A percentile compares a stretch with the other conserved stretches of the same genome.
Evolutionary conservation across 2,329 filamentous ascomycete species (phyloP).

Genomic region (Bertia moriformis): DNA sequence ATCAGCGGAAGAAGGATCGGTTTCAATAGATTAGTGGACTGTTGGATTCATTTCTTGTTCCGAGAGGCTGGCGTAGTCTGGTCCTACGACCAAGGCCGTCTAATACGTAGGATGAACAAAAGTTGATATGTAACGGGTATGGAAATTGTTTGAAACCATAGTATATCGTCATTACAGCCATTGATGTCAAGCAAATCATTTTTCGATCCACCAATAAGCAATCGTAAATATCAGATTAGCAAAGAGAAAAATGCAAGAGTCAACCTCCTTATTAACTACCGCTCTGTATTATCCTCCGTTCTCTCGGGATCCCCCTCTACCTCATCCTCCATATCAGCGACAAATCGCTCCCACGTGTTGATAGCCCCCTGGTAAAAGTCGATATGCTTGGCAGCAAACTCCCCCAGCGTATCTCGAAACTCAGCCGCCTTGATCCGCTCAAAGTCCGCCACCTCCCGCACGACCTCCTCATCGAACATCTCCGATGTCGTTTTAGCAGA

Average conservation of each 20-base stretch:
- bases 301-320: neutral
- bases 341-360: constrained; percentile 75
- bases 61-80: too few species aligned
- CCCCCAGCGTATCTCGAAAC: constrained; percentile 75
- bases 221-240: too few species aligned
- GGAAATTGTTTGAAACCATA: too few species aligned
- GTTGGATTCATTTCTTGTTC: neutral
- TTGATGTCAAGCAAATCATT: too few species aligned
- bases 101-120: too few species aligned
- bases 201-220: too few species aligned
- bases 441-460: constrained; percentile 84
- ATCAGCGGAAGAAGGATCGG: neutral
- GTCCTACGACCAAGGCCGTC: too few species aligned
- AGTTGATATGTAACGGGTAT: too few species aligned
- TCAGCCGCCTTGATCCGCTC: constrained; percentile 91
- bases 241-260: too few species aligned
- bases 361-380: constrained; percentile 71
- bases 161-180: too few species aligned
- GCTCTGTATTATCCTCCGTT: neutral
- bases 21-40: neutral
- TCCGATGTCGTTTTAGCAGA: constrained; percentile 73
- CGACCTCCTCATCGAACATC: constrained; percentile 90
- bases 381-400: constrained; percentile 71
- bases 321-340: constrained; percentile 53
- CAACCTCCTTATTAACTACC: too few species aligned